Conservation (phyloP, 2,329 filamentous ascomycete species). For the Fusarium floridanum region DNA sequence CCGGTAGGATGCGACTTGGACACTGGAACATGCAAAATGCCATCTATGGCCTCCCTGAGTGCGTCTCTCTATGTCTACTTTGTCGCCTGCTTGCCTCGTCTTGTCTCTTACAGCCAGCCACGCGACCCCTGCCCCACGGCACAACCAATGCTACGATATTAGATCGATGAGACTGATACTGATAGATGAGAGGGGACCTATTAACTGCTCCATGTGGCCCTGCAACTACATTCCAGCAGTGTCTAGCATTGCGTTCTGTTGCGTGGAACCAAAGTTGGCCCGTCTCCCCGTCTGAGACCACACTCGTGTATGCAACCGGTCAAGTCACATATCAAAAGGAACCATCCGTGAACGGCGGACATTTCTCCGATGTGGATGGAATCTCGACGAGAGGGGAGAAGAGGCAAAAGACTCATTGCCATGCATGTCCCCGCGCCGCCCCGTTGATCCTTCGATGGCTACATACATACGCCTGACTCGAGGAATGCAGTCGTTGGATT, state of each 20-base stretch:
- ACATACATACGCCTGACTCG: conserved; percentile 23
- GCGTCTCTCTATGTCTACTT: conserved; percentile 11
- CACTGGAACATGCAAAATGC: conserved; percentile 15
- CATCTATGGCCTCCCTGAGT: conserved; percentile 3
- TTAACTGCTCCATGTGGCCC: conserved; percentile 14
- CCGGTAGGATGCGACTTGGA: conserved; percentile 13
- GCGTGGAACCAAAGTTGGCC: neutral
- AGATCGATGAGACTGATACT: neutral
- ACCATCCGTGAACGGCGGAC: neutral
- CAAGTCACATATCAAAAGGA: neutral
- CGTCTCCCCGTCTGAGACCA: neutral
- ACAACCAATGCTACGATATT: conserved; percentile 18
- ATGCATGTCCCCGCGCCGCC: neutral
- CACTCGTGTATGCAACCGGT: neutral
- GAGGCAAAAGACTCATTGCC: neutral
- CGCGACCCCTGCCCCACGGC: conserved; percentile 27
- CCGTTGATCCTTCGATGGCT: conserved; percentile 2
- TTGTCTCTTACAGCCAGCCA: conserved; percentile 35
- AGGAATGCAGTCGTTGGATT: conserved; percentile 24
- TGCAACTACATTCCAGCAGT: conserved; percentile 31
- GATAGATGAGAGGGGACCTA: neutral
- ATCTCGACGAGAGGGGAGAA: neutral
- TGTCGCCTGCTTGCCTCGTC: conserved; percentile 20
- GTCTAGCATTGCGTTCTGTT: conserved; percentile 20
- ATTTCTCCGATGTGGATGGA: neutral